Conservation (phyloP, 176 grass and related monocot genomes). For the Musa itinerans region DNA sequence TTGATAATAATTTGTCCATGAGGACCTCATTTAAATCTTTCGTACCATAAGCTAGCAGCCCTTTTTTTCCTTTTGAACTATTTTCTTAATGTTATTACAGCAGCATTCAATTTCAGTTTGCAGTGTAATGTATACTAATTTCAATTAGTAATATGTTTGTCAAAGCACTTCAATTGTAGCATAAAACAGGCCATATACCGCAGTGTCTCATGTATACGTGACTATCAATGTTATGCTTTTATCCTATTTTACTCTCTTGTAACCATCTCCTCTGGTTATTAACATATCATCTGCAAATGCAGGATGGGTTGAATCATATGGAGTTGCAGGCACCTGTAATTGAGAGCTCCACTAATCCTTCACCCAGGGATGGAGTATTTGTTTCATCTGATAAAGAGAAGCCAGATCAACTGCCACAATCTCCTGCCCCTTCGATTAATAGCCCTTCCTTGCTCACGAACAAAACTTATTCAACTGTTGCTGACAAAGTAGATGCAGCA, state of each 20-base stretch:
- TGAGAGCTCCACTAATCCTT: constrained; percentile 26
- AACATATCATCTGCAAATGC: constrained; percentile 14
- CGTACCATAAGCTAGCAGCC: too few species aligned
- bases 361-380: constrained; percentile 21
- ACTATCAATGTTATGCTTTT: not conserved
- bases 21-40: too few species aligned
- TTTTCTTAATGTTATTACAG: too few species aligned
- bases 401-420: constrained; percentile 25
- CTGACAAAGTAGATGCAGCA: constrained; percentile 8
- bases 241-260: not conserved
- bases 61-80: too few species aligned
- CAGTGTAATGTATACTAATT: too few species aligned
- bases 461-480: constrained; percentile 15
- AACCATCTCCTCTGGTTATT: not conserved
- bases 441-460: not conserved
- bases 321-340: constrained; percentile 17
- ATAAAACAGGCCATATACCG: too few species aligned
- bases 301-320: constrained; percentile 57
- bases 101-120: too few species aligned
- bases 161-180: too few species aligned
- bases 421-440: constrained; percentile 16
- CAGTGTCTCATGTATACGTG: too few species aligned
- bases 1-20: too few species aligned
- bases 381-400: constrained; percentile 18
- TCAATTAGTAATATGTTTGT: too few species aligned